Conservation (phyloP, 2,329 filamentous ascomycete genomes). For the Diaporthe sp. region DNA sequence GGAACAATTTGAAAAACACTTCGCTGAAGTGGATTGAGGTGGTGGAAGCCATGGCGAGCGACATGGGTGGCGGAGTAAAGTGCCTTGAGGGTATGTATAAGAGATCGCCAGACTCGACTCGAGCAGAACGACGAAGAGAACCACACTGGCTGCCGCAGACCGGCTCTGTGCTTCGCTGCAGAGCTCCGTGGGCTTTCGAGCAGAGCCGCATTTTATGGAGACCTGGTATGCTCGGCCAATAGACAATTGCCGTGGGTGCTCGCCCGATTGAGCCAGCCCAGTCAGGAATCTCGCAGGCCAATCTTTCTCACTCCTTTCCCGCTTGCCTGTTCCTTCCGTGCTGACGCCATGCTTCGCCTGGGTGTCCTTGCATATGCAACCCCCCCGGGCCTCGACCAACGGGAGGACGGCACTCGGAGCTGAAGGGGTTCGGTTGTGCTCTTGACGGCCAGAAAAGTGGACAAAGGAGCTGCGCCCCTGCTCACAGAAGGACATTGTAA, state of each 20-base stretch:
- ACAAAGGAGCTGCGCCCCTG: constrained; percentile 39
- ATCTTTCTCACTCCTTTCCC: constrained; percentile 26
- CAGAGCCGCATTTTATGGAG: constrained; percentile 41
- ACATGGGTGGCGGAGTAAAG: constrained; percentile 38
- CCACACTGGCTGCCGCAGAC: constrained; percentile 5
- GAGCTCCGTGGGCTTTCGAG: constrained; percentile 20
- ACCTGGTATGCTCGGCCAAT: constrained; percentile 15
- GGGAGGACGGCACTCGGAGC: constrained; percentile 7
- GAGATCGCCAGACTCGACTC: constrained; percentile 32
- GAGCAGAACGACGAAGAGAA: constrained; percentile 22
- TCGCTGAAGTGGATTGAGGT: constrained; percentile 30
- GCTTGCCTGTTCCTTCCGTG: constrained; percentile 37
- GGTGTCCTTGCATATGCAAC: constrained; percentile 32
- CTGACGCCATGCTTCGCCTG: constrained; percentile 39
- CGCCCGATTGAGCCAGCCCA: constrained; percentile 13
- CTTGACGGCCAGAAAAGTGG: constrained; percentile 20
- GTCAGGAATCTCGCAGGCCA: constrained; percentile 19
- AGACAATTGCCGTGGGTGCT: not conserved
- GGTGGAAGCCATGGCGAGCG: constrained; percentile 31
- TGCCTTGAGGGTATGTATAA: constrained; percentile 41
- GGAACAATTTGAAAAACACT: not conserved
- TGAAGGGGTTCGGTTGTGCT: constrained; percentile 27
- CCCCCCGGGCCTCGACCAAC: constrained; percentile 28
- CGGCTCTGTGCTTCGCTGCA: constrained; percentile 1
- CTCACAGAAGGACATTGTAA: constrained; percentile 13